These are phyloP conservation scores for Entomortierella beljakovae DNA, from an alignment of 192 early-diverging fungal species.

Conservation along the genomic window DNA sequence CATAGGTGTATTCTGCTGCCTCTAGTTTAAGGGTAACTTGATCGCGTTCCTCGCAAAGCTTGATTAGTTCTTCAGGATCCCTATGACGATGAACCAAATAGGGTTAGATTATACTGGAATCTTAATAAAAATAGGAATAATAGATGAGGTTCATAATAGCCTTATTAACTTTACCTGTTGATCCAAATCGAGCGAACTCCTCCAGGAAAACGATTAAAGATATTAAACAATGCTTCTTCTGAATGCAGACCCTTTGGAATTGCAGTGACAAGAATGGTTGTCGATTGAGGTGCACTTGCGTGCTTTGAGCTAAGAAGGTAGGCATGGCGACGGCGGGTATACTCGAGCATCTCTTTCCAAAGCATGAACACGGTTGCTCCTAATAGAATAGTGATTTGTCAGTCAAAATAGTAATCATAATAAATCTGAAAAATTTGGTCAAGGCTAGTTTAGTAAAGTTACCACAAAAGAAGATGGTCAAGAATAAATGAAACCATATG, in stretches of 20 bases:
- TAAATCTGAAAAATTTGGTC: not conserved
- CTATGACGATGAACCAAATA: slow-evolving; percentile 27
- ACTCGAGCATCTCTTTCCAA: slow-evolving; percentile 68
- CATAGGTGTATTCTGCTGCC: slow-evolving; percentile 50
- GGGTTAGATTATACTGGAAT: not conserved
- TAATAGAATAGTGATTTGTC: slow-evolving; percentile 12
- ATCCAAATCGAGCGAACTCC: slow-evolving; percentile 73
- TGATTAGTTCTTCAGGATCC: slow-evolving; percentile 57
- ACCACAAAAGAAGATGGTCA: slow-evolving; percentile 66
- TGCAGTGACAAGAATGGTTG: slow-evolving; percentile 75
- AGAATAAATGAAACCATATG: slow-evolving; percentile 79
- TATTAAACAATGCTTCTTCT: slow-evolving; percentile 54
- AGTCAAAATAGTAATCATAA: not conserved
- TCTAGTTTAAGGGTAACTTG: slow-evolving; percentile 64
- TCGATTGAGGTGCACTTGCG: slow-evolving; percentile 58
- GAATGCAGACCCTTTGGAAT: slow-evolving; percentile 72
- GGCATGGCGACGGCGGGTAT: slow-evolving; percentile 75
- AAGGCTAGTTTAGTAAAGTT: slow-evolving; percentile 19
- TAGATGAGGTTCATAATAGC: too few relatives aligned
- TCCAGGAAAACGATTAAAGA: slow-evolving; percentile 76
- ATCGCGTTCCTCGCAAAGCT: slow-evolving; percentile 63
- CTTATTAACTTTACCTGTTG: slow-evolving; percentile 58
- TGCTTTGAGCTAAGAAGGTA: slow-evolving; percentile 69
- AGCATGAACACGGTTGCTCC: slow-evolving; percentile 41
- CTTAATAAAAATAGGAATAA: slow-evolving; percentile 10